Conservation (phyloP, 2,329 filamentous ascomycete species). For the Cladosporium sp. region DNA sequence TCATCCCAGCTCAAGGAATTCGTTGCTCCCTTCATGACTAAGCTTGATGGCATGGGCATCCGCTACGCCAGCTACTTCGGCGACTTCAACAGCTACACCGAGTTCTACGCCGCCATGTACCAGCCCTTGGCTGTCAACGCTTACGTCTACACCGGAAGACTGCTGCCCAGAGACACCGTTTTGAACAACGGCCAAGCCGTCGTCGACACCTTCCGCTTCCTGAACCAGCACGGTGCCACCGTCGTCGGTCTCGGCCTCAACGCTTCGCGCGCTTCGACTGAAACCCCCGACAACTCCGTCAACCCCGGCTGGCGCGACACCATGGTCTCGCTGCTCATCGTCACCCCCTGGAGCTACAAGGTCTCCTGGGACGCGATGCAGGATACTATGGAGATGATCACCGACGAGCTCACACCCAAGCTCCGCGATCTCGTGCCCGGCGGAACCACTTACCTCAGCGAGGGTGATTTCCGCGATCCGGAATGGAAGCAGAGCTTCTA, state of each 20-base stretch:
- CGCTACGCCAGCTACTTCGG: conserved; percentile 34
- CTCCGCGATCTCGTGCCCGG: conserved; percentile 42
- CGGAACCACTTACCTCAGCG: conserved; percentile 39
- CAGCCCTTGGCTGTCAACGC: conserved; percentile 35
- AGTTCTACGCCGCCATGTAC: conserved; percentile 37
- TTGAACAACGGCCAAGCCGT: conserved; percentile 34
- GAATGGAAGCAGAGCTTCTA: conserved; percentile 46
- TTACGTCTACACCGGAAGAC: conserved; percentile 29
- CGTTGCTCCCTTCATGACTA: conserved; percentile 46
- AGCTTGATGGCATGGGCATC: conserved; percentile 41
- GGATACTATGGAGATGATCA: conserved; percentile 40
- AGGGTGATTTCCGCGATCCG: conserved; percentile 41
- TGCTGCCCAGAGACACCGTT: conserved; percentile 39
- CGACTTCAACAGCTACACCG: conserved; percentile 37
- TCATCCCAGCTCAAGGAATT: conserved; percentile 45
- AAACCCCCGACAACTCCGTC: conserved; percentile 41
- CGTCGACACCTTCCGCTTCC: conserved; percentile 35
- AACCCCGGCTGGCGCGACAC: conserved; percentile 43
- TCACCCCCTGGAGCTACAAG: conserved; percentile 41
- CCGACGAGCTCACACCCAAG: conserved; percentile 40
- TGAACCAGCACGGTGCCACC: conserved; percentile 37
- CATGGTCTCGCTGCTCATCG: conserved; percentile 38
- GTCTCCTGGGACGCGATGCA: conserved; percentile 40
- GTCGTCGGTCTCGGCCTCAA: conserved; percentile 44
- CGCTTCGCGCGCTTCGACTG: conserved; percentile 36